These are phyloP conservation scores for Talaromyces borbonicus DNA, from an alignment of 495 filamentous ascomycete genomes.

Conservation along the genomic window DNA sequence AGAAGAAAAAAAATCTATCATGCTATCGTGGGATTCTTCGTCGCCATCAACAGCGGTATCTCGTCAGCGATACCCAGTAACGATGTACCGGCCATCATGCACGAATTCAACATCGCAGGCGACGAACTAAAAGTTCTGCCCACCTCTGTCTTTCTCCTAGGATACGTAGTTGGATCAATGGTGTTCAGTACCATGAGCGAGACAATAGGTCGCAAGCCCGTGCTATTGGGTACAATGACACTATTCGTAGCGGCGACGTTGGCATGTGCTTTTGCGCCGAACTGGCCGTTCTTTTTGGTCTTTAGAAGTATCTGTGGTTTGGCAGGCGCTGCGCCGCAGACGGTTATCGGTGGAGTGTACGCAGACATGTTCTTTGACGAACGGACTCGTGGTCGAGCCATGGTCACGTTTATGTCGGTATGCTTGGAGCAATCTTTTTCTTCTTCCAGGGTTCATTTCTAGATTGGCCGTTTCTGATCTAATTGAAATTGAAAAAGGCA, in stretches of 20 bases:
- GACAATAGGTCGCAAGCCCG: slow-evolving; percentile 53
- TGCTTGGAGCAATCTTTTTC: too few species aligned
- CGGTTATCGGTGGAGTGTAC: slow-evolving; percentile 62
- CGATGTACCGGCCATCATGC: slow-evolving; percentile 42
- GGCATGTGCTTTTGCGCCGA: slow-evolving; percentile 58
- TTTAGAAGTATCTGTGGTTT: slow-evolving; percentile 59
- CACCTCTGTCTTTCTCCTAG: slow-evolving; percentile 64
- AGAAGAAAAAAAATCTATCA: slow-evolving; percentile 51
- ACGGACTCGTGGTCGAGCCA: slow-evolving; percentile 51
- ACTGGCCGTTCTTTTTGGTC: slow-evolving; percentile 54
- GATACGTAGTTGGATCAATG: slow-evolving; percentile 57
- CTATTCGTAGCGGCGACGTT: slow-evolving; percentile 59
- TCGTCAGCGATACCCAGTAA: slow-evolving; percentile 59
- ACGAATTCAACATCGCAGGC: slow-evolving; percentile 28
- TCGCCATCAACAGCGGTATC: slow-evolving; percentile 65
- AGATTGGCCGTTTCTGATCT: not conserved
- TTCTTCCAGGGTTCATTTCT: not conserved
- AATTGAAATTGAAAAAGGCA: slow-evolving; percentile 28
- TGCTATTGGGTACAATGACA: slow-evolving; percentile 52
- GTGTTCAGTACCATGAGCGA: slow-evolving; percentile 64
- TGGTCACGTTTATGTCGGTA: slow-evolving; percentile 64
- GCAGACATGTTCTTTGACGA: slow-evolving; percentile 59
- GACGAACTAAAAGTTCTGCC: slow-evolving; percentile 51
- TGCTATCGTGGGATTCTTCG: slow-evolving; percentile 43
- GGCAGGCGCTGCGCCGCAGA: slow-evolving; percentile 56